A percentile compares a stretch with the other conserved stretches of the same genome.
These are phyloP conservation scores for Curvularia sp. DNA, from an alignment of 2,329 filamentous ascomycete genomes.

Conservation along the genomic window DNA sequence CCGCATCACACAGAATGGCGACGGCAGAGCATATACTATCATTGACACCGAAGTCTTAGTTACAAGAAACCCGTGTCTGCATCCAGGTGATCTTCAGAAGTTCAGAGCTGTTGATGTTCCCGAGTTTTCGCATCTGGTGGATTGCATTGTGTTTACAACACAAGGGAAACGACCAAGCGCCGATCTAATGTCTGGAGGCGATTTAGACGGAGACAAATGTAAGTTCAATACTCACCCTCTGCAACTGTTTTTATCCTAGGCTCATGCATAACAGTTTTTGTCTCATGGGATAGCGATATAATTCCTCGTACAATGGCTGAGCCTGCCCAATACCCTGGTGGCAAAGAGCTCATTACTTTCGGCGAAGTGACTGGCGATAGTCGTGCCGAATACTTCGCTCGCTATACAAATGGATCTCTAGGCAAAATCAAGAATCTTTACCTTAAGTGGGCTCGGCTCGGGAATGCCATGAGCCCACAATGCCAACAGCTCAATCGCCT, in stretches of 20 bases:
- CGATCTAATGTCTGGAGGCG: constrained; percentile 55
- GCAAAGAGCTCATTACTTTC: constrained; percentile 49
- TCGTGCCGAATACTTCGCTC: constrained; percentile 52
- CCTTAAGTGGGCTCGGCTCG: constrained; percentile 52
- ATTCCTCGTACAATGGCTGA: constrained; percentile 48
- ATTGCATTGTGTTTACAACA: constrained; percentile 54
- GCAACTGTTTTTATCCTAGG: not conserved
- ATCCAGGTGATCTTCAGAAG: constrained; percentile 55
- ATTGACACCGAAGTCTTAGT: constrained; percentile 50
- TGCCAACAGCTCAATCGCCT: constrained; percentile 54
- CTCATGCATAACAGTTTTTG: constrained; percentile 44
- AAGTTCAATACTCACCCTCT: constrained; percentile 18
- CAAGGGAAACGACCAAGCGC: constrained; percentile 49
- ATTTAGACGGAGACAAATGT: constrained; percentile 54
- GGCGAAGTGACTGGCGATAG: constrained; percentile 49
- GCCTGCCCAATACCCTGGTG: constrained; percentile 51
- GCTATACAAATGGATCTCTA: constrained; percentile 50
- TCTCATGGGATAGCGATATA: constrained; percentile 53
- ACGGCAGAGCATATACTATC: constrained; percentile 46
- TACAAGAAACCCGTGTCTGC: constrained; percentile 54
- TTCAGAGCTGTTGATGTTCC: constrained; percentile 49
- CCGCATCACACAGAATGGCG: constrained; percentile 47
- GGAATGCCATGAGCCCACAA: constrained; percentile 48
- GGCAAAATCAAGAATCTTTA: constrained; percentile 53
- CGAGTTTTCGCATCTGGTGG: constrained; percentile 49